Base-by-base conservation (phyloP, 2,329 filamentous ascomycete species). In the Davidsoniella australis region DNA sequence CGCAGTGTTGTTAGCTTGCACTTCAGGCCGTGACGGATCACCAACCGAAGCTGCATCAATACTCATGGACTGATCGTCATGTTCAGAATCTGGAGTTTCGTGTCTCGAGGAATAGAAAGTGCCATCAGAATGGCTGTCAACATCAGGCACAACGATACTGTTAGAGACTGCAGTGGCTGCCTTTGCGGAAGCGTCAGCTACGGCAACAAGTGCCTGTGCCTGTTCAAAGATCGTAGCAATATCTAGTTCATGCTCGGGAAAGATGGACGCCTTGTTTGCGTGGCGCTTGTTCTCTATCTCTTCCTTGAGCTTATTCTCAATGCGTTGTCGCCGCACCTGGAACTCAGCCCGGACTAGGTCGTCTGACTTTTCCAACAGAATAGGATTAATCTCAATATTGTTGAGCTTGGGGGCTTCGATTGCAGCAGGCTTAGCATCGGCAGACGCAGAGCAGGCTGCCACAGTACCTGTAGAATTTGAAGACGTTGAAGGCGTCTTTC, bases 41-140 rank as follows among this genome's bases (percentile, higher is more conserved):
- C 50, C 50, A 39, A 52, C 50, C 20, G 50, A 52, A 10, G 42
- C 50, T 20, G 47, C 50, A 41, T 52, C 50, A 40, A 50, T 46
- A 44, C 50, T 52, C 43, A 52, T 49, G 16, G 50, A 33, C 39
- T 49, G 47, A 37, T 47, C 43, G 12, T 42, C 48, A 20, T 52
- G 47, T 7, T 66, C 67, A 26, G 69, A 71, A 50, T 76, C 70
- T 53, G 76, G 75, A 55, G 87, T 94, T 62, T 88, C 84, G 69
- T 88, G 81, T 67, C 82, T 85, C 66, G 88, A 95, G 56, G 89
- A 95, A 70, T 96, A 95, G 65, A 94, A 94, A 39, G 87, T 91
- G 61, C 93, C 87, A 62, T 93, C 82, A 18, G 50, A 52, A 36
- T 38, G 49, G 17, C 49, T 51, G 33, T 51, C 49, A 33, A 51